phyloP scores from a whole-genome alignment of 164 flowering plant genomes.

The Vitis riparia region DNA sequence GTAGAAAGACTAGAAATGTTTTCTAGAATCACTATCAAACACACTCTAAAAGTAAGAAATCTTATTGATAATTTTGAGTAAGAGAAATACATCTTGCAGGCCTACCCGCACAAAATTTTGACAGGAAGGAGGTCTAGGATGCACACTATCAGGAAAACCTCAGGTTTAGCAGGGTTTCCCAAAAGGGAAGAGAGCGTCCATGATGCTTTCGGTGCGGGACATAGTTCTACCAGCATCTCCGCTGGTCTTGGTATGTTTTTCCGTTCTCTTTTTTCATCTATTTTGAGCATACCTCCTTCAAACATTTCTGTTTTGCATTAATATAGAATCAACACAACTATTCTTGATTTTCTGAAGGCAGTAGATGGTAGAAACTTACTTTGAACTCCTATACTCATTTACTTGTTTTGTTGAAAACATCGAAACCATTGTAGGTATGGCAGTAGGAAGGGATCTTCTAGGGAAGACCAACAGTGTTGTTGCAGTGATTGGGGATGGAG shows the following conservation, averaged over 20 bases:
- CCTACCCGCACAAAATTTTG: conserved; percentile 89
- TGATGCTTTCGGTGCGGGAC: conserved; percentile 97
- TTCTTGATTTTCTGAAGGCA: too few species aligned
- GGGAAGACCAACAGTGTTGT: conserved; percentile 80
- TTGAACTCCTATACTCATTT: neutral
- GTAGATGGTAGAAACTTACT: too few species aligned
- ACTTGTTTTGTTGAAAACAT: neutral
- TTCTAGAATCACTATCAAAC: too few species aligned
- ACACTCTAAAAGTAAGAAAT: too few species aligned
- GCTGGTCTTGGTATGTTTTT: conserved; percentile 79
- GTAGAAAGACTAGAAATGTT: too few species aligned
- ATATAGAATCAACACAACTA: too few species aligned
- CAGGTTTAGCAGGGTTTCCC: conserved; percentile 87
- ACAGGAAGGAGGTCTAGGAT: conserved; percentile 87
- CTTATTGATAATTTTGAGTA: too few species aligned
- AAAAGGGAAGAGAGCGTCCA: conserved; percentile 83
- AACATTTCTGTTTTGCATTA: too few species aligned
- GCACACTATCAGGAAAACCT: conserved; percentile 80
- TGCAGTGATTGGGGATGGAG: conserved; percentile 95
- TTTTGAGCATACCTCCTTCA: too few species aligned
- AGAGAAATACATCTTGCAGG: conserved; percentile 39
- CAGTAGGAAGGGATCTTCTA: conserved; percentile 77
- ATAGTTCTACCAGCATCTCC: conserved; percentile 94
- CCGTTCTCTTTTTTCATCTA: neutral
- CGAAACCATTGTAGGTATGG: conserved; percentile 60